Base-by-base conservation (phyloP, 495 filamentous ascomycete species). In the Tuber melanosporum region DNA sequence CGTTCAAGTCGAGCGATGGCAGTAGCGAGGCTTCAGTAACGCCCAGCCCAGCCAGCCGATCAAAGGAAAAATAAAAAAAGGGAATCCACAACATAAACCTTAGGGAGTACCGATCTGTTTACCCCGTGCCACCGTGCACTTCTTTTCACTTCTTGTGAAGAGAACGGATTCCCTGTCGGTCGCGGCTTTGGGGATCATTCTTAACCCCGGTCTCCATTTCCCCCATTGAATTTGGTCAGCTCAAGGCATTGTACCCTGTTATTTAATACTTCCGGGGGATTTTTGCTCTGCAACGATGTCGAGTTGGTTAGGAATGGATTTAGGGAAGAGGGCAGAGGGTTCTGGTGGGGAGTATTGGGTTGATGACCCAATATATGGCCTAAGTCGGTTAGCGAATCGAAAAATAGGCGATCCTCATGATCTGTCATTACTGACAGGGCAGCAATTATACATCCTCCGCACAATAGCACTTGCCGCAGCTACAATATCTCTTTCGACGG, bases 391-490 rank as follows among this genome's bases (percentile, higher is more conserved):
- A 17, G 78, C 71, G 41, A 74, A 70, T 52, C 73, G 77, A 74
- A 71, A 62, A 62, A 62, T 80, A 45, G 75, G 73, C 39, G 70
- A 73, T 46, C 70, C 72, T 70, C 46, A 71, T 14, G 76, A 78
- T 36, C 44, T 47, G 74, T 74, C 81, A 66, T 71, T 82, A 76
- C 73, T 83, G 73, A 83, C 81, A 26, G 73, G 76, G 39, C 76
- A 81, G 44, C 57, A 83, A 70, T 79, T 83, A 62, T 79, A 79
- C 69, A 83, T 82, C 43, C 66, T 83, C 57, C 82, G 82, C 14
- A 75, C 77, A 73, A 83, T 83, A 79, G 82, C 82, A 72, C 74
- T 83, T 43, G 74, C 77, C 19, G 82, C 79, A 66, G 82, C 82
- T 71, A 79, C 74, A 39, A 82, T 83, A 76, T 83, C 82, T 62